A percentile compares a stretch with the other conserved stretches of the same genome.
Conservation (phyloP, 2,329 filamentous ascomycete species). For the Metarhizium robertsii region DNA sequence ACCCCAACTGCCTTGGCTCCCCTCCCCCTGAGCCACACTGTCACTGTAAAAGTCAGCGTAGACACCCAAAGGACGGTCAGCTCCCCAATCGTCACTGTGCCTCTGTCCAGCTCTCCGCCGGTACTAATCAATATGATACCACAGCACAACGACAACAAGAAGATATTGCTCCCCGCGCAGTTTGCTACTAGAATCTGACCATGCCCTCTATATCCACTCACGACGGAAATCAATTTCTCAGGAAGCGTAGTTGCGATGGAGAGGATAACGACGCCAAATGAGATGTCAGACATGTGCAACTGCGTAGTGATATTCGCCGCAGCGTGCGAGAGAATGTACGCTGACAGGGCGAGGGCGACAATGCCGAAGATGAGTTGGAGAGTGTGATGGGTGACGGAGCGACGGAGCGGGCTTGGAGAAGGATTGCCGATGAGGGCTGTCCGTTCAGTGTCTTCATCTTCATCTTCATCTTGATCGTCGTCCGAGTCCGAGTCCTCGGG, state of each 20-base stretch:
- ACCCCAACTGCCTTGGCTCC: neutral
- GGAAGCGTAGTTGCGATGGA: slow-evolving; percentile 44
- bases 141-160: slow-evolving; percentile 40
- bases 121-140: slow-evolving; percentile 24
- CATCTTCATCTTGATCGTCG: neutral
- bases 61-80: slow-evolving; percentile 11
- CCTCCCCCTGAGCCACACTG: slow-evolving; percentile 11
- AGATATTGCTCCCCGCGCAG: slow-evolving; percentile 45
- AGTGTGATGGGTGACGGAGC: slow-evolving; percentile 10
- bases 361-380: slow-evolving; percentile 34
- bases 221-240: slow-evolving; percentile 40
- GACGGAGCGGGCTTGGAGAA: neutral
- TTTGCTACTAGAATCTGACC: slow-evolving; percentile 41
- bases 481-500: slow-evolving; percentile 28
- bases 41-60: slow-evolving; percentile 9
- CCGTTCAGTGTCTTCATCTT: neutral
- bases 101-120: slow-evolving; percentile 6
- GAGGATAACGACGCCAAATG: slow-evolving; percentile 38
- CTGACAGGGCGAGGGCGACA: slow-evolving; percentile 33
- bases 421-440: neutral
- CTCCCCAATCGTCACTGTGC: slow-evolving; percentile 7
- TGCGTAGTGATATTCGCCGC: slow-evolving; percentile 31
- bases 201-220: slow-evolving; percentile 36
- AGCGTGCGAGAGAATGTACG: slow-evolving; percentile 39
- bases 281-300: slow-evolving; percentile 32